phyloP scores from a whole-genome alignment of 345 rosid species.

The Sonneratia caseolaris region DNA sequence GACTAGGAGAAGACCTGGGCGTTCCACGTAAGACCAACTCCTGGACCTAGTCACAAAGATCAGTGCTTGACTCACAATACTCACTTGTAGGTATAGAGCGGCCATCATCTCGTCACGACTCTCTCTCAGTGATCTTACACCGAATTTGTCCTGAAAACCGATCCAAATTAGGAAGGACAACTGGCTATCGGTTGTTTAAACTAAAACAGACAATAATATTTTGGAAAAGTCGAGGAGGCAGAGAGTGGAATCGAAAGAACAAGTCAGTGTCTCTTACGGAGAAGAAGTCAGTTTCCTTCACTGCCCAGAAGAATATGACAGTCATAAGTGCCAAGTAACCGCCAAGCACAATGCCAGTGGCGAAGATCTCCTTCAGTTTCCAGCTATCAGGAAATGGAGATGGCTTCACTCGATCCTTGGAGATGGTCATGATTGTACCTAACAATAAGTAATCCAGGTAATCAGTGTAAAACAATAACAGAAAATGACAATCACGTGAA shows the following conservation, averaged over 20 bases:
- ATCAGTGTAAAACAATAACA: background rate
- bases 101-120: slow-evolving; percentile 28
- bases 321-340: slow-evolving; percentile 34
- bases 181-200: background rate
- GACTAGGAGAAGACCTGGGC: slow-evolving; percentile 31
- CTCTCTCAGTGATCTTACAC: slow-evolving; percentile 20
- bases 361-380: slow-evolving; percentile 40
- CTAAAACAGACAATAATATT: background rate
- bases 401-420: slow-evolving; percentile 43
- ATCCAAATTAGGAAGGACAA: background rate
- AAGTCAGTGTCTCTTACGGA: slow-evolving; percentile 14
- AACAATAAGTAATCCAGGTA: background rate
- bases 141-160: slow-evolving; percentile 26
- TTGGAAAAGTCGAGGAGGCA: background rate
- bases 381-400: slow-evolving; percentile 40
- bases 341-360: slow-evolving; percentile 36
- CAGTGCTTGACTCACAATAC: slow-evolving; percentile 45
- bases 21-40: slow-evolving; percentile 36
- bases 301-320: slow-evolving; percentile 34
- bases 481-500: background rate
- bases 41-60: slow-evolving; percentile 43
- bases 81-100: slow-evolving; percentile 43
- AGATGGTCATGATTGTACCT: slow-evolving; percentile 49
- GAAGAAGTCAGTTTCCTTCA: slow-evolving; percentile 35
- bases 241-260: background rate